phyloP scores from a whole-genome alignment of 2,329 filamentous ascomycete species.

The Hypoxylon sp. region DNA sequence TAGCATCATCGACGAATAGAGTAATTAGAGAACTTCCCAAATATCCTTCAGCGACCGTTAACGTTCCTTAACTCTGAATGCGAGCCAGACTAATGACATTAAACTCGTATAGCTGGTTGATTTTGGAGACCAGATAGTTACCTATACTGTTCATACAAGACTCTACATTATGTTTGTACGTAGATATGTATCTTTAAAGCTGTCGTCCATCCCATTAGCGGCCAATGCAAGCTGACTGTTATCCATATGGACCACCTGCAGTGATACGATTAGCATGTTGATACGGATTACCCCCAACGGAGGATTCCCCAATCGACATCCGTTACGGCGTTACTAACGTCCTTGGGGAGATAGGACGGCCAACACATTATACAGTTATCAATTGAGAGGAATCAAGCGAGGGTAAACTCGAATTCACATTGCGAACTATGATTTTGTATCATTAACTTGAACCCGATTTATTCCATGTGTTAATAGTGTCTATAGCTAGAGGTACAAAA shows the following conservation, averaged over 20 bases:
- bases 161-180: too few species aligned
- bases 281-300: conserved; percentile 48
- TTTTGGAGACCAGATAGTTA: too few species aligned
- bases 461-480: neutral
- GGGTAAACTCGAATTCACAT: neutral
- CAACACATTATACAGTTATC: neutral
- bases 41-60: neutral
- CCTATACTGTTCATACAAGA: too few species aligned
- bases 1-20: conserved; percentile 30
- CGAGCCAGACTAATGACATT: neutral
- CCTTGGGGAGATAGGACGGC: neutral
- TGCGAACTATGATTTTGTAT: neutral
- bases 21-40: conserved; percentile 11
- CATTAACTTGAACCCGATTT: neutral
- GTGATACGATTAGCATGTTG: too few species aligned
- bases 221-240: too few species aligned
- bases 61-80: neutral
- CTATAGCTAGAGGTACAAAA: neutral
- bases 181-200: too few species aligned
- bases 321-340: conserved; percentile 19
- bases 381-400: neutral
- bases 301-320: conserved; percentile 40
- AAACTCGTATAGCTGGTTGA: neutral
- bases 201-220: too few species aligned
- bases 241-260: too few species aligned